Evolutionary conservation across 2,329 filamentous ascomycete species (phyloP).

Genomic region (Cercospora sp.): DNA sequence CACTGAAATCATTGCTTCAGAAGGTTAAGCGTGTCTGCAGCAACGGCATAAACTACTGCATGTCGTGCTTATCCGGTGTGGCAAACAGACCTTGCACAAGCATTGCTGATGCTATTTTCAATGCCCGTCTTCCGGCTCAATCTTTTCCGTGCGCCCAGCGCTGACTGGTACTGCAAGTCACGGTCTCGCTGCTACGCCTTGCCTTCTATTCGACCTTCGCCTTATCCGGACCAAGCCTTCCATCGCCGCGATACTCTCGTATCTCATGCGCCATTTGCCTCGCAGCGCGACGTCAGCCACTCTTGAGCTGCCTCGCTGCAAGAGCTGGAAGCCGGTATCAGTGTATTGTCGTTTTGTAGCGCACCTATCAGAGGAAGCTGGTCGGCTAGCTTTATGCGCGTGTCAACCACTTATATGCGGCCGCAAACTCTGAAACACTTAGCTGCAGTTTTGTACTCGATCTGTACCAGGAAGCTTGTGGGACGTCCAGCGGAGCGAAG

Average conservation of each 20-base stretch:
- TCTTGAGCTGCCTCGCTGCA: not conserved
- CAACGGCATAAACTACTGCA: constrained; percentile 4
- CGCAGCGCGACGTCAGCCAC: not conserved
- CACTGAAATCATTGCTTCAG: not conserved
- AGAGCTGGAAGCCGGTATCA: constrained; percentile 5
- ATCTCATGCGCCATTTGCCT: not conserved
- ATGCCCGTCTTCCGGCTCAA: not conserved
- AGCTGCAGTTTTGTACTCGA: constrained; percentile 18
- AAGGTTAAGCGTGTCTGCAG: constrained; percentile 12
- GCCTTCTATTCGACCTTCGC: not conserved
- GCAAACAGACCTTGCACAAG: constrained; percentile 11
- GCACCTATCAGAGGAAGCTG: constrained; percentile 1
- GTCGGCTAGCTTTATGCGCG: constrained; percentile 14
- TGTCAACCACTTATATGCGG: constrained; percentile 16
- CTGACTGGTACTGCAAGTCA: not conserved
- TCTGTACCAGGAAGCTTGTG: constrained; percentile 16
- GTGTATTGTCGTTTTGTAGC: not conserved
- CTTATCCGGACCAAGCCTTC: not conserved
- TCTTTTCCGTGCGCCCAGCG: not conserved
- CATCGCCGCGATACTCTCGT: not conserved
- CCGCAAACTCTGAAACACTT: constrained; percentile 19
- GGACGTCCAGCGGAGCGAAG: not conserved
- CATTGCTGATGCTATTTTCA: constrained; percentile 15
- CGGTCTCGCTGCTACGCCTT: not conserved
- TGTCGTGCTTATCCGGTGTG: constrained; percentile 12